Evolutionary conservation across 2,329 filamentous ascomycete genomes (phyloP), one percentile per base, ranked within the genome.

Genomic region (Ascochyta rabiei): DNA sequence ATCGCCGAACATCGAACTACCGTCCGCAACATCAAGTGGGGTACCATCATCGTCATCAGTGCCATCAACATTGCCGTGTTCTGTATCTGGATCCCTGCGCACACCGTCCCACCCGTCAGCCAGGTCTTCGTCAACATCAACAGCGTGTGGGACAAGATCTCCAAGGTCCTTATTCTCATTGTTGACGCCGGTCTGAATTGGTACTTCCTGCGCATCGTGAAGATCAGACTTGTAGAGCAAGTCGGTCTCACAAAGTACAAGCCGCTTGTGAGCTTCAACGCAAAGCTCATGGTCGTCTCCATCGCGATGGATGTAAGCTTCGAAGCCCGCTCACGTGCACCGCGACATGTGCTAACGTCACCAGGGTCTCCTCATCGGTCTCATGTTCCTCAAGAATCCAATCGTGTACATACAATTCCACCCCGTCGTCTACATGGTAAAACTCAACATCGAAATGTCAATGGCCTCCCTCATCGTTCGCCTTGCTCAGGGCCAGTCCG

Each of bases 21-120:
- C 2, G 75, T 79, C 6, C 23, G 45, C 0, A 68, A 61, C 13
- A 59, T 84, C 24, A 83, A 84, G 70, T 82, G 78, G 79, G 74
- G 74, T 0, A 78, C 78, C 0, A 73, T 80, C 0, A 34, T 68
- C 0, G 15, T 80, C 3, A 81, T 84, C 45, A 80, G 77, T 1
- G 28, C 70, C 10, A 79, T 85, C 59, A 84, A 85, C 43, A 76
- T 84, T 18, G 77, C 77, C 0, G 82, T 84, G 12, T 84, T 82
- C 53, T 75, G 70, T 44, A 82, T 84, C 38, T 85, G 80, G 76
- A 82, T 85, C 15, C 82, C 82, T 0, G 70, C 80, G 0, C 78
- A 81, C 1, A 76, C 60, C 0, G 37, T 48, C 1, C 68, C 68
- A 1, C 69, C 71, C 5, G 51, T 61, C 21, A 77, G 70, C 30